Evolutionary conservation across 257 asterid genomes (phyloP), one percentile per base, ranked within the genome.

Genomic region (Fraxinus excelsior): DNA sequence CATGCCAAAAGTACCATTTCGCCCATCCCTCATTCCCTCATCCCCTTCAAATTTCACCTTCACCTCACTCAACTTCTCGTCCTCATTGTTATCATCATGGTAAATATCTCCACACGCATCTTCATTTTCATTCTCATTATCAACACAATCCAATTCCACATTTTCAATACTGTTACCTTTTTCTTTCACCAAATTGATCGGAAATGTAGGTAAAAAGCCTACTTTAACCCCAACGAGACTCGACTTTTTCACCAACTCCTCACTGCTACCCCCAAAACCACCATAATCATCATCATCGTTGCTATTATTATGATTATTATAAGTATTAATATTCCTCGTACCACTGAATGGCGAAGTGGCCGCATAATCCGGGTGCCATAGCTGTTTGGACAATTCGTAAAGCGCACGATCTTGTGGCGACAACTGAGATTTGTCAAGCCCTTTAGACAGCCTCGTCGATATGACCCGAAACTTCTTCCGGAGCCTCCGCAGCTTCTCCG

Each of bases 401-500:
- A 93, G 88, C 67, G 88, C 80, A 5, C 92, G 92, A 87, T 90
- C 98, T 76, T 91, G 97, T 32, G 82, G 60, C 2, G 96, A 88
- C 65, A 93, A 66, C 74, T 86, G 86, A 4, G 88, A 79, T 29
- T 29, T 79, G 69, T 85, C 90, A 66, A 90, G 78, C 0, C 96
- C 97, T 70, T 80, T 88, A 2, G 86, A 74, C 8, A 93, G n/a
- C 21, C 94, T 84, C 37, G 91, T 13, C 16, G 90, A 88, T 71
- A 87, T 85, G 79, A 88, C 91, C 62, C 93, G 88, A 64, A 87
- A 91, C 86, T 93, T 93, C 83, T 90, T 93, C 34, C 93, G 85
- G n/a, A 93, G 87, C 85, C 97, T 77, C 56, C 94, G 89, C 26
- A 93, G 90, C 86, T 93, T 93, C 85, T 91, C 97, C 23, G 94